Evolutionary conservation across 2,329 filamentous ascomycete genomes (phyloP), one percentile per base, ranked within the genome.

Genomic region (Metarhizium album): DNA sequence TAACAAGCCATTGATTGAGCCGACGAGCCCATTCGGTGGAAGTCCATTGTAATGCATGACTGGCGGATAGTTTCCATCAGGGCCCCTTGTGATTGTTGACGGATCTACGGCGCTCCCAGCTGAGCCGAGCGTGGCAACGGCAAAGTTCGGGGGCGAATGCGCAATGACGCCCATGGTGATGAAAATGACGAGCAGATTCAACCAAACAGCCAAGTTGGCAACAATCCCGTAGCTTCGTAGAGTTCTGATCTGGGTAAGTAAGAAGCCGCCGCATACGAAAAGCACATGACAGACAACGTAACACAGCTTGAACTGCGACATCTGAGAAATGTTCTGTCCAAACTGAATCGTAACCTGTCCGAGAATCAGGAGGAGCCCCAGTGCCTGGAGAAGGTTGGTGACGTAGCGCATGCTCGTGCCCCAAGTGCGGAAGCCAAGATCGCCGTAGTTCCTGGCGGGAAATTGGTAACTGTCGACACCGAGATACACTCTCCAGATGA

Each of bases 121-220:
- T 14, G 64, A 60, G 13, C 52, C 54, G 16, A 53, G 47, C 24
- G 59, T 52, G 5, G 55, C 49, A 27, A 62, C 60, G 14, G 59
- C 61, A 5, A 56, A 58, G 54, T 74, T 79, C 55, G 77, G 78
- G 2, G 67, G 64, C 3, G 67, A 72, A 51, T 75, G 64, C 1
- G 75, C 70, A 4, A 71, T 70, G 3, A 74, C 73, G 22, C 72
- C 75, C 73, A 81, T 79, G 13, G 72, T 74, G 40, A 80, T 73
- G 55, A 80, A 70, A 47, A 81, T 74, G 54, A 76, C 69, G 35
- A 75, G 57, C 22, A 81, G 54, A 53, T 79, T 81, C 47, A 80
- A 57, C 73, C 75, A 82, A 9, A 82, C 72, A 1, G 76, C 71
- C 16, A 73, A 57, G 54, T 79, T 80, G 14, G 78, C 76, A 1